phyloP scores from a whole-genome alignment of 169 alveolate genomes.

The Babesia divergens region DNA sequence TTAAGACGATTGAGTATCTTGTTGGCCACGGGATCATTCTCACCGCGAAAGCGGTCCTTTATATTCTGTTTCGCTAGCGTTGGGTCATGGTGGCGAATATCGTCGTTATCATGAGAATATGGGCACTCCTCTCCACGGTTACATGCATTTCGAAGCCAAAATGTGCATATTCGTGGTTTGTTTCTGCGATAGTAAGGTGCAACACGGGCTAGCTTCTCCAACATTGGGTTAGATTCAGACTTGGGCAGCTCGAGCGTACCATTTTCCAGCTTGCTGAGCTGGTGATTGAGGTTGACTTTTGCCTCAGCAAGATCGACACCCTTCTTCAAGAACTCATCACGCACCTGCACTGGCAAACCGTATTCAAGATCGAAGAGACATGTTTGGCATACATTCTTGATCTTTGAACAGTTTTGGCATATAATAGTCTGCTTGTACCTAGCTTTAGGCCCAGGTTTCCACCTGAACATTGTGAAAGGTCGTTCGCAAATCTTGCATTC shows the following conservation, averaged over 20 bases:
- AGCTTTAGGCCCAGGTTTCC: constrained; percentile 95
- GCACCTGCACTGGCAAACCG: constrained; percentile 93
- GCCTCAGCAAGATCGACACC: constrained; percentile 71
- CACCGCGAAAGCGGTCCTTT: constrained; percentile 71
- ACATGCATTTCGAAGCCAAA: constrained; percentile 90
- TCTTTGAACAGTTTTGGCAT: constrained; percentile 96
- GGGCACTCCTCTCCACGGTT: constrained; percentile 94
- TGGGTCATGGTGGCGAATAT: constrained; percentile 49
- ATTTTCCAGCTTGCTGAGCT: constrained; percentile 66
- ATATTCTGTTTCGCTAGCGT: constrained; percentile 70
- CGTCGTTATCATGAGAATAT: constrained; percentile 77
- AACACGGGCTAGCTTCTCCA: constrained; percentile 75
- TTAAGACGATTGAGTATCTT: constrained; percentile 46
- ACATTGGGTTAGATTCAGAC: constrained; percentile 41
- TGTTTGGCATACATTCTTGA: constrained; percentile 97
- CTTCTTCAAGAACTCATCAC: constrained; percentile 60
- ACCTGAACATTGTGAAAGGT: constrained; percentile 96
- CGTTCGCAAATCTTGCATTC: constrained; percentile 96
- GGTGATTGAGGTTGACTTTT: constrained; percentile 72
- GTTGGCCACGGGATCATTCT: constrained; percentile 71
- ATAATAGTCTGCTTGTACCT: constrained; percentile 94
- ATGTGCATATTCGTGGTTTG: constrained; percentile 91
- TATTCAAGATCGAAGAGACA: constrained; percentile 96
- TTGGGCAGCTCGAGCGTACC: constrained; percentile 38
- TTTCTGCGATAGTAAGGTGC: constrained; percentile 88